Evolutionary conservation across 1,284 basidiomycete genomes (phyloP).

Genomic region (Trichosporon asahii): DNA sequence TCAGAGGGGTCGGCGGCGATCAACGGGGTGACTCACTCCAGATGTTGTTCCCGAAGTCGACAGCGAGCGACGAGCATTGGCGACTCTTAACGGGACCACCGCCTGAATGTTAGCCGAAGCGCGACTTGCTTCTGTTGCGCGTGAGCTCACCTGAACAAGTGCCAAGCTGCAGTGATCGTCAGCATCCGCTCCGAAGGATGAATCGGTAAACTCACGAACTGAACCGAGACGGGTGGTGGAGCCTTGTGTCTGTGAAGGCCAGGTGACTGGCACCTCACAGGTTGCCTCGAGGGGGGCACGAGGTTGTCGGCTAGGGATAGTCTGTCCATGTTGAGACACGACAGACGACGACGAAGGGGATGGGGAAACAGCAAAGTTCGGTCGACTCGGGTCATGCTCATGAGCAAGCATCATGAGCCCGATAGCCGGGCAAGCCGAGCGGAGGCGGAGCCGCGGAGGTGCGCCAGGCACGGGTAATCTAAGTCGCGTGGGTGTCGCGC

Average conservation of each 20-base stretch:
- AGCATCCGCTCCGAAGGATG: neutral
- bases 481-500: neutral
- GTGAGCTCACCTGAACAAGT: slow-evolving; percentile 47
- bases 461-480: neutral
- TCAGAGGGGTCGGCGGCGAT: slow-evolving; percentile 7
- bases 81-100: slow-evolving; percentile 48
- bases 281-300: neutral
- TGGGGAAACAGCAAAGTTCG: neutral
- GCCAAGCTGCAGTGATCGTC: slow-evolving; percentile 37
- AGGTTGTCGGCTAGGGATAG: neutral
- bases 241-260: slow-evolving; percentile 14
- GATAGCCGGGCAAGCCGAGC: slow-evolving; percentile 6
- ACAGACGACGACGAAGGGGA: neutral
- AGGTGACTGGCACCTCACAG: slow-evolving; percentile 2
- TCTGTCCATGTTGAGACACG: neutral
- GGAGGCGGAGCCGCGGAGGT: neutral
- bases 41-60: slow-evolving; percentile 49
- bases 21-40: slow-evolving; percentile 44
- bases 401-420: neutral
- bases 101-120: slow-evolving; percentile 29
- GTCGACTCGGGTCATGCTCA: neutral
- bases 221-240: slow-evolving; percentile 36
- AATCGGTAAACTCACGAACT: slow-evolving; percentile 36
- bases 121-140: neutral
- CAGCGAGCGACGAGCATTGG: slow-evolving; percentile 50